Evolutionary conservation across 495 filamentous ascomycete species (phyloP).

Genomic region (Ascodesmis nigricans): DNA sequence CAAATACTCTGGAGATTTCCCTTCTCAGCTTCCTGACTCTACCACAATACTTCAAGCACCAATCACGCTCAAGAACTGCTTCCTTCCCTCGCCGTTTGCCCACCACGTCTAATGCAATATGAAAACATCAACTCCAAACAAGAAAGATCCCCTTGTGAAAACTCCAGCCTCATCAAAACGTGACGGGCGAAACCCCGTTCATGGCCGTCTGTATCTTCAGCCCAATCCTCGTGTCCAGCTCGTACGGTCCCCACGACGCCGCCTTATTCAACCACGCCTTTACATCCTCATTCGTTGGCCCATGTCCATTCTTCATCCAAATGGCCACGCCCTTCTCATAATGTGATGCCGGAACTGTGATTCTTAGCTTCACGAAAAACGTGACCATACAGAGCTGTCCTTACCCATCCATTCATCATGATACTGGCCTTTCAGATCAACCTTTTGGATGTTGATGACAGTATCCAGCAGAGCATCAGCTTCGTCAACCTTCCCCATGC

Average conservation of each 20-base stretch:
- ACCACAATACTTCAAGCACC: no score
- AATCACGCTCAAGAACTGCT: no score
- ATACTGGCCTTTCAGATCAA: constrained; percentile 44
- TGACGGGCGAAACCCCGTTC: no score
- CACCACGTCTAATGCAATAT: no score
- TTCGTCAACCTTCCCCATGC: constrained; percentile 35
- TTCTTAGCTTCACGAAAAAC: not conserved
- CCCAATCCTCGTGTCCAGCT: constrained; percentile 68
- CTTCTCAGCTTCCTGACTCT: no score
- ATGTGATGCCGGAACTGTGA: constrained; percentile 44
- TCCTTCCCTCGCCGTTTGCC: no score
- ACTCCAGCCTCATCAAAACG: no score
- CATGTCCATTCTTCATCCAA: constrained; percentile 32
- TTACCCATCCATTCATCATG: constrained; percentile 52
- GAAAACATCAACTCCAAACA: no score
- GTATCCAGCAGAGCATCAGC: constrained; percentile 40
- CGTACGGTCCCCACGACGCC: constrained; percentile 61
- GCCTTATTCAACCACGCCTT: constrained; percentile 31
- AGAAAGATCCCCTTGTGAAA: no score
- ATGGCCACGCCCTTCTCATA: constrained; percentile 74
- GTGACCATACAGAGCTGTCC: not conserved
- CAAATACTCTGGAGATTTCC: no score
- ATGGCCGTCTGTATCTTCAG: constrained; percentile 62
- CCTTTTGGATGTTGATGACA: constrained; percentile 35
- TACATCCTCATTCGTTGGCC: constrained; percentile 11